Evolutionary conservation across 1,139 yeast species (phyloP), one percentile per base, ranked within the genome.

Genomic region (Candida sp.): DNA sequence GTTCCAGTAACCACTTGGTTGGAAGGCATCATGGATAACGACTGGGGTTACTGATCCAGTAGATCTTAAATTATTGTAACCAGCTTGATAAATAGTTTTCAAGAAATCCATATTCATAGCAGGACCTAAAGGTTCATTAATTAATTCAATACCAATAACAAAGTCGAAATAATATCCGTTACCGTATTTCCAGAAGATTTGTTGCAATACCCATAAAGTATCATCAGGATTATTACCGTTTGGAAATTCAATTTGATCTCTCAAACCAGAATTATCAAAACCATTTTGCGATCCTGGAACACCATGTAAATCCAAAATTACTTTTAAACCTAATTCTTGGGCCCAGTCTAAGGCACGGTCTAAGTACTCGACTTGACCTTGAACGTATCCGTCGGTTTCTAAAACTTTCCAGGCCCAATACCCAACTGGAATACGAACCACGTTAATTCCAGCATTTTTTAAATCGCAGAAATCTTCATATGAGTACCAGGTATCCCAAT

Each of bases 241-340:
- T 62, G 82, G 83, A 79, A 85, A 89, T 7, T 70, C 69, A 45
- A 77, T 56, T 5, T 58, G 49, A 57, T 87, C 97, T 55, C 97
- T 77, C 48, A 80, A 68, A 21, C 99, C 99, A 8, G 97, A 88
- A 68, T 91, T 91, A 63, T 93, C 99, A 61, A 91, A 91, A 21
- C 98, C 97, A 61, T 91, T 91, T 66, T 91, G 98, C 21, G 96
- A 87, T n/a, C 97, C 98, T 39, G 97, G 95, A 25, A 89, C 95
- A 45, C 98, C 98, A 62, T 91, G 99, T 55, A 91, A 70, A 63
- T 91, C 99, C 43, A 91, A 75, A 97, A 97, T 89, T 21, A 81
- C 95, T 60, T 85, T 82, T 53, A 91, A 63, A 40, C 75, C 77
- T 53, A 82, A 56, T 21, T 72, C 68, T 44, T 79, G 66, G 40